A percentile compares a stretch with the other conserved stretches of the same genome.
Evolutionary conservation across 805 yeast genomes (phyloP).

Genomic region (Metschnikowia baotianmanensis): DNA sequence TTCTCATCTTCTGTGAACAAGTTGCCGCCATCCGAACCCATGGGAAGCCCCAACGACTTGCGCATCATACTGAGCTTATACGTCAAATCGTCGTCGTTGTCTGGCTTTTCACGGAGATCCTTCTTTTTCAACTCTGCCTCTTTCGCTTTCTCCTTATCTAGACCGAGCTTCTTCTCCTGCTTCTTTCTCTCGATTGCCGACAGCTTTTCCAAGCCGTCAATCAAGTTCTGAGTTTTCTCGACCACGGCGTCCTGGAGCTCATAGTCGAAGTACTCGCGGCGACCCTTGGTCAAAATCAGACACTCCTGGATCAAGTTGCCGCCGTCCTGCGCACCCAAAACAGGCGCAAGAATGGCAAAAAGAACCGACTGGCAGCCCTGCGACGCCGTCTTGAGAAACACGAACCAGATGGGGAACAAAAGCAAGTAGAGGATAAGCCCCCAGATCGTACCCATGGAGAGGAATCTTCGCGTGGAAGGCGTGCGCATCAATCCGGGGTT

Average conservation of each 20-base stretch:
- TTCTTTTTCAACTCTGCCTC: conserved; percentile 20
- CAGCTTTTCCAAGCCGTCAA: conserved; percentile 62
- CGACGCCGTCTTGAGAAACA: conserved; percentile 68
- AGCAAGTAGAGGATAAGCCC: conserved; percentile 61
- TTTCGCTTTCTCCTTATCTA: conserved; percentile 20
- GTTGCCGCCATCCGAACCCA: conserved; percentile 14
- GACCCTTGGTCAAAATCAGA: conserved; percentile 46
- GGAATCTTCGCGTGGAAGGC: conserved; percentile 74
- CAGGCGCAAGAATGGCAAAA: conserved; percentile 70
- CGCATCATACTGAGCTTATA: conserved; percentile 31
- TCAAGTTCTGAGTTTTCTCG: conserved; percentile 56
- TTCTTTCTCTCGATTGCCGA: conserved; percentile 67
- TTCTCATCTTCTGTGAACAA: conserved; percentile 6
- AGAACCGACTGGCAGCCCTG: conserved; percentile 81
- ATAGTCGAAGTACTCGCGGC: conserved; percentile 62
- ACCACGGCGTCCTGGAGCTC: conserved; percentile 60
- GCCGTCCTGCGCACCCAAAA: conserved; percentile 57
- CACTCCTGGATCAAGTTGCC: conserved; percentile 78
- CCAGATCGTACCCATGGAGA: conserved; percentile 70
- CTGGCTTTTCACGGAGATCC: conserved; percentile 35
- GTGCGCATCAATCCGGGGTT: conserved; percentile 94
- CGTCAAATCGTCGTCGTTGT: conserved; percentile 35
- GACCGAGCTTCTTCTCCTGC: conserved; percentile 21
- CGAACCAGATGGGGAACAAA: conserved; percentile 78
- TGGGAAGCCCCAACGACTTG: conserved; percentile 21